A percentile compares a stretch with the other conserved stretches of the same genome.
Conservation (phyloP, 208 protist genomes). For the Crithidia bombi region DNA sequence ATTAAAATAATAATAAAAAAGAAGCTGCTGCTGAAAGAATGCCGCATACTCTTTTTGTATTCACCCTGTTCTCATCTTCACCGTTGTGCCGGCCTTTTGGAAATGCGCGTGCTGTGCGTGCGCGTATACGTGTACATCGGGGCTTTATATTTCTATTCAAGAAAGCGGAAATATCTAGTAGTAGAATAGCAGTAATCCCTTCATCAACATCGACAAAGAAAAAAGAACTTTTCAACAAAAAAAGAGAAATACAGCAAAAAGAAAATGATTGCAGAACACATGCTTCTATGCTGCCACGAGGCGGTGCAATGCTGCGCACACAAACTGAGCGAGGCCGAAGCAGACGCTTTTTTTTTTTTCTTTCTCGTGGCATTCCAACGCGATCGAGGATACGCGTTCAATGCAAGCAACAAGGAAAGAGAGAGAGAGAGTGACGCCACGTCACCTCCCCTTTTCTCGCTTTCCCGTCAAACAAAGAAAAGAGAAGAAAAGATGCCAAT, state of each 20-base stretch:
- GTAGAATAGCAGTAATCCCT: slow-evolving; percentile 17
- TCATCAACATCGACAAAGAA: slow-evolving; percentile 15
- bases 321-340: too few relatives aligned
- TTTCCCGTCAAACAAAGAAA: slow-evolving; percentile 4
- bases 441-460: not conserved
- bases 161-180: slow-evolving; percentile 13
- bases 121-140: not conserved
- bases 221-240: slow-evolving; percentile 12
- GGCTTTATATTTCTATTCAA: not conserved
- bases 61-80: not conserved
- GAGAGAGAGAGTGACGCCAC: too few relatives aligned
- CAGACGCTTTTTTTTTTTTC: too few relatives aligned
- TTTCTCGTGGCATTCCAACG: too few relatives aligned
- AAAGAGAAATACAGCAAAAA: not conserved
- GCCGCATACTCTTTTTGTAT: not conserved
- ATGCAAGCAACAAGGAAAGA: too few relatives aligned
- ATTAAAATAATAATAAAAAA: not conserved
- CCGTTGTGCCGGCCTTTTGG: not conserved
- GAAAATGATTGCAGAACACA: not conserved
- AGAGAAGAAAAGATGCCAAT: slow-evolving; percentile 7
- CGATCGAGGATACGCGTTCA: too few relatives aligned
- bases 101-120: not conserved
- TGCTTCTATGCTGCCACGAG: too few relatives aligned
- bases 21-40: not conserved
- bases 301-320: too few relatives aligned